Evolutionary conservation across 1,139 yeast species (phyloP).

Genomic region (Saccharomyces hybrid): DNA sequence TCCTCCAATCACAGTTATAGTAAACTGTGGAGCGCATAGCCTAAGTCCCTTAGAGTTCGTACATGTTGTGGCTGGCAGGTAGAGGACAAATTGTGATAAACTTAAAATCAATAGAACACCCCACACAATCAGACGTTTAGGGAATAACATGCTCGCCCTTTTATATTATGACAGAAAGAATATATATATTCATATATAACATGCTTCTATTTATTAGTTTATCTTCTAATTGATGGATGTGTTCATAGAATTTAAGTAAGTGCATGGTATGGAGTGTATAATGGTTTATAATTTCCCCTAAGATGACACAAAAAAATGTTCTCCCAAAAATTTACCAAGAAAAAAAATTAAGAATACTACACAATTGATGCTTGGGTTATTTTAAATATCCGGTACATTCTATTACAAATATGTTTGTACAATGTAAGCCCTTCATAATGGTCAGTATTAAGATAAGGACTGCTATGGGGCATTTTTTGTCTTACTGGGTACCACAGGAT

Average conservation of each 20-base stretch:
- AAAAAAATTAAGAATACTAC: not conserved
- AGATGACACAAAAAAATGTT: not conserved
- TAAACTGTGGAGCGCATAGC: constrained; percentile 43
- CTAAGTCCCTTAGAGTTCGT: constrained; percentile 18
- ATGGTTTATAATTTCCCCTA: not conserved
- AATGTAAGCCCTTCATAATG: not conserved
- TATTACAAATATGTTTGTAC: not conserved
- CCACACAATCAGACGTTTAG: constrained; percentile 18
- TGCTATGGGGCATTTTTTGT: not conserved
- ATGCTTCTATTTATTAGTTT: not conserved
- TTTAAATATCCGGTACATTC: not conserved
- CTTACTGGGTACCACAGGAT: not conserved
- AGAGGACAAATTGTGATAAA: constrained; percentile 19
- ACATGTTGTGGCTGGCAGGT: constrained; percentile 32
- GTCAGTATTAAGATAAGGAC: not conserved
- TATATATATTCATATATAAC: not conserved
- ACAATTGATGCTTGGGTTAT: not conserved
- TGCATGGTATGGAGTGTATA: not conserved
- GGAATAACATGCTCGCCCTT: constrained; percentile 2
- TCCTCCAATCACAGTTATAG: constrained; percentile 36
- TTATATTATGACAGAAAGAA: not conserved
- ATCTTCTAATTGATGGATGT: not conserved
- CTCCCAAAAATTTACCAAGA: not conserved
- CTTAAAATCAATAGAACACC: constrained; percentile 11
- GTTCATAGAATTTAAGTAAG: not conserved